phyloP scores from a whole-genome alignment of 192 early-diverging fungal genomes.

The Backusella australiensis region DNA sequence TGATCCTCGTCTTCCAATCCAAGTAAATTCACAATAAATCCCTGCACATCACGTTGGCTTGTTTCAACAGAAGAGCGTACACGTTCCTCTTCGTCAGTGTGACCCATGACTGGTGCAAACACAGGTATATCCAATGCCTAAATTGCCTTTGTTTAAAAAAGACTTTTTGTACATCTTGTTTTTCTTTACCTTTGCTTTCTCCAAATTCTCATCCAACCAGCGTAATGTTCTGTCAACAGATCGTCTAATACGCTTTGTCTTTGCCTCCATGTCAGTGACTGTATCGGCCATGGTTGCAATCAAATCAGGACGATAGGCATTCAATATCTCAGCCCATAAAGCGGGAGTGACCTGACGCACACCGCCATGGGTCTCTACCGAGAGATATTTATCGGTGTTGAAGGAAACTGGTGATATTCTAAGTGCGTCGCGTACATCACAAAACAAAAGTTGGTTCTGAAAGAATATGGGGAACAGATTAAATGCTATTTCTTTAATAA shows the following conservation, averaged over 20 bases:
- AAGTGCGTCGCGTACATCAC: constrained; percentile 49
- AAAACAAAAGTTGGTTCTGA: constrained; percentile 37
- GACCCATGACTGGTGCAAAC: constrained; percentile 50
- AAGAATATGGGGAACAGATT: background rate
- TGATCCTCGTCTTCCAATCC: constrained; percentile 32
- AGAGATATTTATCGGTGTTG: constrained; percentile 52
- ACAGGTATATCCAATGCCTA: constrained; percentile 33
- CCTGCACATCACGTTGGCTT: constrained; percentile 42
- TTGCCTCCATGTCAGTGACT: constrained; percentile 36
- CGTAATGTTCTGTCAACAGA: constrained; percentile 48
- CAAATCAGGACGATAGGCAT: constrained; percentile 49
- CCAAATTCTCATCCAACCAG: constrained; percentile 46
- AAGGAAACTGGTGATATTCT: constrained; percentile 29
- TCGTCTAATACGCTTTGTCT: constrained; percentile 40
- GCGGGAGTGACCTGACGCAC: constrained; percentile 49
- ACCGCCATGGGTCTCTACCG: constrained; percentile 48
- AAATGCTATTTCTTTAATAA: background rate
- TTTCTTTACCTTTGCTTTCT: constrained; percentile 34
- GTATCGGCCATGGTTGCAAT: constrained; percentile 41
- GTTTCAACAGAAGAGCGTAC: constrained; percentile 44
- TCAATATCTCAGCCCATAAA: constrained; percentile 38
- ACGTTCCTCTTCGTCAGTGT: constrained; percentile 46
- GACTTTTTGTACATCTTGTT: background rate
- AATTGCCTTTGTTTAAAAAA: too few species aligned
- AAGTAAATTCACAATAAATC: constrained; percentile 50